A percentile compares a stretch with the other conserved stretches of the same genome.
Conservation (phyloP, 805 yeast genomes). For the Metschnikowia peoriensis region DNA sequence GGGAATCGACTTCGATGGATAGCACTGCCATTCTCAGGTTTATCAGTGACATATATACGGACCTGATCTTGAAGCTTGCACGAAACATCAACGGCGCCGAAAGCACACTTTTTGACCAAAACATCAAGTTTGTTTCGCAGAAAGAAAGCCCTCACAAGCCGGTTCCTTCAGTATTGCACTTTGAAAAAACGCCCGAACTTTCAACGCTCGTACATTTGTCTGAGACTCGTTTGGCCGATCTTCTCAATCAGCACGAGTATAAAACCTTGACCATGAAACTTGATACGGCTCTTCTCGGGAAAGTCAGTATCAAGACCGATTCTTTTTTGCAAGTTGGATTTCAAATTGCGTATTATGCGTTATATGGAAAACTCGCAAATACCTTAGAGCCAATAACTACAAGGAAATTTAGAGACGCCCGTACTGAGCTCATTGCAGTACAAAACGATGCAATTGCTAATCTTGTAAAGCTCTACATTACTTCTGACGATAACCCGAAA, state of each 20-base stretch:
- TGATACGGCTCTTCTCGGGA: constrained; percentile 35
- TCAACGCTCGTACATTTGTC: constrained; percentile 50
- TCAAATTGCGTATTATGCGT: constrained; percentile 53
- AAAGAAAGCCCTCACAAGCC: constrained; percentile 38
- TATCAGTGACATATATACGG: constrained; percentile 58
- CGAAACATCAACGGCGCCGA: constrained; percentile 57
- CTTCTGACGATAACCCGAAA: constrained; percentile 44
- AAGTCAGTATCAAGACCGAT: constrained; percentile 46
- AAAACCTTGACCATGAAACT: constrained; percentile 39
- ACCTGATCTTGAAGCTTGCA: constrained; percentile 54
- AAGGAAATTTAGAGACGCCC: constrained; percentile 60
- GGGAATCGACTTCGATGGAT: constrained; percentile 60
- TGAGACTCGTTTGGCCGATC: constrained; percentile 57
- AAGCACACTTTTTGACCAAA: constrained; percentile 48
- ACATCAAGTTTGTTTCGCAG: constrained; percentile 36
- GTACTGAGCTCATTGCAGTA: constrained; percentile 67
- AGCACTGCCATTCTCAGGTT: constrained; percentile 56
- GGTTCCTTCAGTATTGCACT: constrained; percentile 25
- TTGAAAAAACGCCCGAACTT: constrained; percentile 46
- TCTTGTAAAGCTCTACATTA: constrained; percentile 62
- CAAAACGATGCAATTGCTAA: constrained; percentile 53
- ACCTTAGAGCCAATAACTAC: constrained; percentile 64
- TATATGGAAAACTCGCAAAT: constrained; percentile 50
- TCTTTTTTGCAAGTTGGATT: constrained; percentile 51
- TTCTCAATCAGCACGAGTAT: constrained; percentile 57